A percentile compares a stretch with the other conserved stretches of the same genome.
Conservation (phyloP, 805 yeast genomes). For the Pichia rugopelliculosa region DNA sequence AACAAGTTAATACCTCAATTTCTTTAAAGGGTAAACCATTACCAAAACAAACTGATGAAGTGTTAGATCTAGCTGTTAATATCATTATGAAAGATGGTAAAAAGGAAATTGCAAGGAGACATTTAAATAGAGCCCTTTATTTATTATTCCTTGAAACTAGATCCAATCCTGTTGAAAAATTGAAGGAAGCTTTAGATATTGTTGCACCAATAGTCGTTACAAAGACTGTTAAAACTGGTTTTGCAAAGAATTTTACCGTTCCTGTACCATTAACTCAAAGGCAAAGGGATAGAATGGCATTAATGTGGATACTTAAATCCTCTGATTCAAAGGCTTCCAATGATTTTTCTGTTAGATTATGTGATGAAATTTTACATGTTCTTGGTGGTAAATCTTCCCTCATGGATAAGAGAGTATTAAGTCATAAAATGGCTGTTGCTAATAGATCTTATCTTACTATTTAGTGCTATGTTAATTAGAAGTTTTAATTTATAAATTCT, state of each 20-base stretch:
- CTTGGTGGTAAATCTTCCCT: slow-evolving; percentile 73
- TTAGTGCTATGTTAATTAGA: slow-evolving; percentile 7
- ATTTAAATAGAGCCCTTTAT: slow-evolving; percentile 71
- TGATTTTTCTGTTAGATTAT: slow-evolving; percentile 80
- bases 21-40: slow-evolving; percentile 42
- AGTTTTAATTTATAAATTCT: not conserved
- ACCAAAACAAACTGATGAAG: slow-evolving; percentile 61
- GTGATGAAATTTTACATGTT: slow-evolving; percentile 81
- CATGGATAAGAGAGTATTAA: slow-evolving; percentile 71
- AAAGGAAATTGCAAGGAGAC: slow-evolving; percentile 70
- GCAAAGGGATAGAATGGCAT: slow-evolving; percentile 81
- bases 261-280: slow-evolving; percentile 79
- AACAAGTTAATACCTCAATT: slow-evolving; percentile 54
- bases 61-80: slow-evolving; percentile 70
- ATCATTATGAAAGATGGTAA: slow-evolving; percentile 90
- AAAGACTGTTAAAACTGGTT: slow-evolving; percentile 71
- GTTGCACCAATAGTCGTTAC: slow-evolving; percentile 81
- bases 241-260: slow-evolving; percentile 72
- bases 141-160: slow-evolving; percentile 66
- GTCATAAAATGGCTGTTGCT: slow-evolving; percentile 82
- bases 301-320: slow-evolving; percentile 85
- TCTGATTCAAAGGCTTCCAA: slow-evolving; percentile 70
- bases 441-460: slow-evolving; percentile 60
- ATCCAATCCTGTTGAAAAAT: slow-evolving; percentile 69
- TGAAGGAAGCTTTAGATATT: slow-evolving; percentile 67